Conservation (phyloP, 2,329 filamentous ascomycete species). For the Neoarthrinium moseri region DNA sequence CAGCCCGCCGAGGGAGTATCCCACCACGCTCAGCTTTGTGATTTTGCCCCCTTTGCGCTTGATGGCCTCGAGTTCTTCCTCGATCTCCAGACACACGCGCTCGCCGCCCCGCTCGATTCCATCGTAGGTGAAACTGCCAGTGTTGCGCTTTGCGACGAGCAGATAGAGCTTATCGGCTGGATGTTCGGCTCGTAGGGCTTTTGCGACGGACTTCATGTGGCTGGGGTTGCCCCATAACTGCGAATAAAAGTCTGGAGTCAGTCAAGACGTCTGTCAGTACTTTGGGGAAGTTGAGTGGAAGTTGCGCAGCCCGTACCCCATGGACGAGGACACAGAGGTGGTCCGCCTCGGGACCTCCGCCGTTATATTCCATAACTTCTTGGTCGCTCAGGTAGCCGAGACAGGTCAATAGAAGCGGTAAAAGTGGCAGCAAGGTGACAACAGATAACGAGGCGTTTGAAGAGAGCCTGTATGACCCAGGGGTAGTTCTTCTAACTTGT, state of each 20-base stretch:
- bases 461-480: too few relatives aligned
- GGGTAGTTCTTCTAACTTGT: too few relatives aligned
- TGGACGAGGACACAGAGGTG: conserved; percentile 79
- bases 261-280: conserved; percentile 16
- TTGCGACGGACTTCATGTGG: conserved; percentile 69
- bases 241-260: conserved; percentile 13
- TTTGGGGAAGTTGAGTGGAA: not conserved
- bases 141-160: conserved; percentile 70
- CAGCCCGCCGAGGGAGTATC: conserved; percentile 87
- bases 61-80: conserved; percentile 58
- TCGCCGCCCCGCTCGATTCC: conserved; percentile 68
- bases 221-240: conserved; percentile 77
- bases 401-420: not conserved
- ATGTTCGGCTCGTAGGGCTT: conserved; percentile 60
- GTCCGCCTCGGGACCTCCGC: conserved; percentile 54
- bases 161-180: conserved; percentile 66
- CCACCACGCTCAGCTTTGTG: conserved; percentile 79
- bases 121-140: conserved; percentile 70
- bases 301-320: conserved; percentile 52
- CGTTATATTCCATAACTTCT: conserved; percentile 44
- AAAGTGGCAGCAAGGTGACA: too few relatives aligned
- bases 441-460: too few relatives aligned
- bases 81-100: conserved; percentile 65
- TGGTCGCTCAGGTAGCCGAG: not conserved
- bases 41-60: conserved; percentile 67